Evolutionary conservation across 495 filamentous ascomycete genomes (phyloP), one percentile per base, ranked within the genome.

Genomic region (Neurospora pannonica): DNA sequence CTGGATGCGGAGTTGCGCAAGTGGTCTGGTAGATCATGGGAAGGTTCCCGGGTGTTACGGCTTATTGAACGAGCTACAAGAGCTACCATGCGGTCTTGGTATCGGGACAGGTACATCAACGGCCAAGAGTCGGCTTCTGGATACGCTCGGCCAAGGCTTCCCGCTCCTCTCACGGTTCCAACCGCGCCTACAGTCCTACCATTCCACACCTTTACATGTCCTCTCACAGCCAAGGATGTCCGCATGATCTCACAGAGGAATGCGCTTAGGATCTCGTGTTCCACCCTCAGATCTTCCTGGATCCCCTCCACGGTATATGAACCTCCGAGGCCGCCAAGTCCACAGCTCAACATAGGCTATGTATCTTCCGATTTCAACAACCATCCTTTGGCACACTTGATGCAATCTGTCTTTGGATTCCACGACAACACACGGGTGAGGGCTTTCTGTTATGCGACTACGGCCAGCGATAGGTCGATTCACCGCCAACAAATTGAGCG

Each of bases 291-390:
- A 71, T 88, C 94, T 1, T 88, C 93, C 1, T 99, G 96, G 96
- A 88, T 98, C 70, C 93, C 95, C 17, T 76, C 83, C 42, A 90
- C 89, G 5, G 93, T 98, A 3, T 98, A 92, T 78, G 87, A 89
- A 15, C 96, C 96, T 7, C 96, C 96, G 0, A 79, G 88, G 5
- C 95, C 96, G 9, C 97, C 96, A 13, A 86, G 85, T 38, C 94
- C 96, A 0, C 89, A 91, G 74, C 89, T 99, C 43, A 93, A 92
- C 76, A 91, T 99, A 72, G 96, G 96, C 67, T 99, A 99, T 79
- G 91, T 99, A 38, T 98, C 96, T 2, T 98, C 95, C 0, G 96
- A 99, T 81, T 99, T 99, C 83, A 99, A 99, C 79, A 99, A 99
- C 80, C 96, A 99, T 79, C 96, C 96, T 39, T 86, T 99, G 48